Percentiles rank a stretch among this genome's conserved stretches.
Conservation (phyloP, 2,329 filamentous ascomycete species). For the Helicocarpus griseus region DNA sequence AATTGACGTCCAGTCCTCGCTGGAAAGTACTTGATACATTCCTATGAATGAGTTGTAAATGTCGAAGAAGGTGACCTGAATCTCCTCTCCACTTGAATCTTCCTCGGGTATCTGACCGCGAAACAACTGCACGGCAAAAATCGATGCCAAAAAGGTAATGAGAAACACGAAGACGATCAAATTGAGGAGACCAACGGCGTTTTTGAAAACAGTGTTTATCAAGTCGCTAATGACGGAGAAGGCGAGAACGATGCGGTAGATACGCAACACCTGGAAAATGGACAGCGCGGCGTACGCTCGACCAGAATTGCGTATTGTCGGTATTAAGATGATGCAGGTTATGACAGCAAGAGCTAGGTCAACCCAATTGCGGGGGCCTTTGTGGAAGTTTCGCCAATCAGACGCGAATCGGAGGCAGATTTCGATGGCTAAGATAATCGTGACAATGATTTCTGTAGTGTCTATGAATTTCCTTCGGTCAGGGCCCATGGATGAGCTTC, state of each 20-base stretch:
- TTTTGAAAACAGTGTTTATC: slow-evolving; percentile 78
- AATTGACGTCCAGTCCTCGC: slow-evolving; percentile 88
- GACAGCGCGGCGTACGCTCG: slow-evolving; percentile 78
- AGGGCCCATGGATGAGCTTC: slow-evolving; percentile 65
- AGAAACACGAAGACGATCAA: slow-evolving; percentile 94
- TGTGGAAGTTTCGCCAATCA: slow-evolving; percentile 74
- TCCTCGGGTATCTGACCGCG: slow-evolving; percentile 66
- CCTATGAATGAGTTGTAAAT: slow-evolving; percentile 95
- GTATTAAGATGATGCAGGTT: slow-evolving; percentile 77
- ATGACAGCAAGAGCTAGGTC: slow-evolving; percentile 72
- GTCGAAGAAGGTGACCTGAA: slow-evolving; percentile 69
- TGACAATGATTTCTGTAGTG: slow-evolving; percentile 63
- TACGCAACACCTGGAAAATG: slow-evolving; percentile 83
- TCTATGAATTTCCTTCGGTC: slow-evolving; percentile 56
- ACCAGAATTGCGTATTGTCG: slow-evolving; percentile 62
- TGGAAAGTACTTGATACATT: slow-evolving; percentile 95
- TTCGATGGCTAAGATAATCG: slow-evolving; percentile 67
- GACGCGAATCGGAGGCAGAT: slow-evolving; percentile 68
- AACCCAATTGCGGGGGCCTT: slow-evolving; percentile 62
- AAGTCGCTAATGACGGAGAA: slow-evolving; percentile 79
- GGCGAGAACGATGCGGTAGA: slow-evolving; percentile 84
- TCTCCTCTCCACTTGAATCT: slow-evolving; percentile 52
- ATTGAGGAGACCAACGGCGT: slow-evolving; percentile 84
- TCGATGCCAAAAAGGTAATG: slow-evolving; percentile 85
- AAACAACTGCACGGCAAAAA: slow-evolving; percentile 88